Evolutionary conservation across 306 rosid species (phyloP).

Genomic region (Boehmeria nivea): DNA sequence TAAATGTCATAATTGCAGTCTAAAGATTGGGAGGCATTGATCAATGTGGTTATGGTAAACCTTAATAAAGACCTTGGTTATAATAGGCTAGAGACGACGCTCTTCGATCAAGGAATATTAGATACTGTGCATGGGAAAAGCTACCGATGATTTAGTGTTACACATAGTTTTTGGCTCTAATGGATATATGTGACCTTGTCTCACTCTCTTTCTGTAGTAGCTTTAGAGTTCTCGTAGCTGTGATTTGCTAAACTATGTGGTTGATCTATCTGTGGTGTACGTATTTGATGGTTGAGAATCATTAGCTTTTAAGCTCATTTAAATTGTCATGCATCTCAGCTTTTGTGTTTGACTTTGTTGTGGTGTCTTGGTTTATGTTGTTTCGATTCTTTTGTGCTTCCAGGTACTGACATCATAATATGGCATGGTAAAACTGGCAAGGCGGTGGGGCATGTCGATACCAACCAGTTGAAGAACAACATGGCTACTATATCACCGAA

Average conservation of each 20-base stretch:
- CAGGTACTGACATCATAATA: constrained; percentile 85
- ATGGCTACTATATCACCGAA: constrained; percentile 93
- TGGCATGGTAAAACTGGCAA: constrained; percentile 98
- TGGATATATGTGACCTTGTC: neutral
- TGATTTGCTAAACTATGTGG: no score
- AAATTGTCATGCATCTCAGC: neutral
- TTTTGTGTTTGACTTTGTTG: constrained; percentile 1
- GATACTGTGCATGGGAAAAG: neutral
- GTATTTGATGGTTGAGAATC: no score
- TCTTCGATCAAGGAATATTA: no score
- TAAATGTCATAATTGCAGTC: neutral
- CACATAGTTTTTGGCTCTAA: neutral
- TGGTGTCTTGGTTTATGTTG: constrained; percentile 7
- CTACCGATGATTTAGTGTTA: neutral
- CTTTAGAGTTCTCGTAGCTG: neutral
- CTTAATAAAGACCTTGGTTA: no score
- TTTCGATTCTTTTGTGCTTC: constrained; percentile 15
- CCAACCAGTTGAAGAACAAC: constrained; percentile 89
- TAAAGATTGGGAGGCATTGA: neutral
- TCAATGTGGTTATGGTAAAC: neutral
- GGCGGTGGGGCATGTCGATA: constrained; percentile 78
- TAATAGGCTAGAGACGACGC: no score
- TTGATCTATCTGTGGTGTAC: no score
- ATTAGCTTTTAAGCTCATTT: neutral
- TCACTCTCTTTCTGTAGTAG: neutral